Evolutionary conservation across 371 early-diverging fungal genomes (phyloP).

Genomic region (Syncephalastrum racemosum): DNA sequence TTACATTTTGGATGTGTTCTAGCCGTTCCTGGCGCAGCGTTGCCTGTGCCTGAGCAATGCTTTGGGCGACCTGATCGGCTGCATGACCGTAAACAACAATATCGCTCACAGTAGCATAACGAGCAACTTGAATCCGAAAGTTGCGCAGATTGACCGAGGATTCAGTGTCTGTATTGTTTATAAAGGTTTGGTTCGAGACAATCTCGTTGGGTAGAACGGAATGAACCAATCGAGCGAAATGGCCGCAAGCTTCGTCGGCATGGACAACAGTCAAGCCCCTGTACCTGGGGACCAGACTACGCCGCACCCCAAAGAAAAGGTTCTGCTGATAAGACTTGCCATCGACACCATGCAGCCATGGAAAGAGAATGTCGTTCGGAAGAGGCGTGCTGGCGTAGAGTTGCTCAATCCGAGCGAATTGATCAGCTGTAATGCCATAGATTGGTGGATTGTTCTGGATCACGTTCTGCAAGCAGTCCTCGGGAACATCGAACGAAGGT

Average conservation of each 20-base stretch:
- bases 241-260: conserved; percentile 24
- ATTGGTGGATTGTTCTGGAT: conserved; percentile 5
- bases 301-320: conserved; percentile 58
- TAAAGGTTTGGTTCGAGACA: conserved; percentile 18
- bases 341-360: conserved; percentile 69
- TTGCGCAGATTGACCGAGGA: conserved; percentile 58
- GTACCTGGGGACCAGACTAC: conserved; percentile 40
- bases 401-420: conserved; percentile 14
- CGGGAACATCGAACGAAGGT: conserved; percentile 17
- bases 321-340: conserved; percentile 53
- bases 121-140: conserved; percentile 57
- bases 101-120: conserved; percentile 60
- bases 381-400: conserved; percentile 42
- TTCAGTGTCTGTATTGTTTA: conserved; percentile 23
- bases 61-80: conserved; percentile 40
- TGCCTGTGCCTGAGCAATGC: conserved; percentile 45
- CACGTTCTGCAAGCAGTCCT: conserved; percentile 4
- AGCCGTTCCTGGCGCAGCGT: conserved; percentile 23
- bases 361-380: conserved; percentile 60
- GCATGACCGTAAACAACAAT: conserved; percentile 48
- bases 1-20: conserved; percentile 11
- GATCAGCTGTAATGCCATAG: conserved; percentile 21
- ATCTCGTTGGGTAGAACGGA: conserved; percentile 24
- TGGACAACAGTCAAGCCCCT: conserved; percentile 46
- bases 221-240: conserved; percentile 20